Conservation (phyloP, 1,284 basidiomycete species). For the Moesziomyces parantarcticus region DNA sequence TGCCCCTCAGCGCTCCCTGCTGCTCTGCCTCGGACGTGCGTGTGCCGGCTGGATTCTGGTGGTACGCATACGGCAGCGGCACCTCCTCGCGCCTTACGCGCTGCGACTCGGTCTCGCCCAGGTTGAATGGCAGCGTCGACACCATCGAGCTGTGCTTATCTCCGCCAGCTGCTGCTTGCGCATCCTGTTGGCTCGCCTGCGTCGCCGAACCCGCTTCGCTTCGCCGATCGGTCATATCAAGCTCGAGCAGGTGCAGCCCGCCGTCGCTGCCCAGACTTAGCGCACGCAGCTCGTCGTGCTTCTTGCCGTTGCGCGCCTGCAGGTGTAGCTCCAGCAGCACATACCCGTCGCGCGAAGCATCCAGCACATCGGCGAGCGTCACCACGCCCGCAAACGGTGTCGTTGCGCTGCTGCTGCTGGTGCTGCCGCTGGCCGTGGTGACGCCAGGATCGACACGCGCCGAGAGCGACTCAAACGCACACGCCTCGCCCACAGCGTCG, state of each 20-base stretch:
- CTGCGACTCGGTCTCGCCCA: conserved; percentile 52
- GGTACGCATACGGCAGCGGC: conserved; percentile 55
- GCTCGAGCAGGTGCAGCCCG: conserved; percentile 12
- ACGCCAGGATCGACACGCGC: neutral
- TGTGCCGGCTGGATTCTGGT: too few species aligned
- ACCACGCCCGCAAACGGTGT: conserved; percentile 1
- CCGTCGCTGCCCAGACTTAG: neutral
- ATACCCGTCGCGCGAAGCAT: conserved; percentile 16
- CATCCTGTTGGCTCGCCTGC: conserved; percentile 4
- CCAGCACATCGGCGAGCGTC: conserved; percentile 24
- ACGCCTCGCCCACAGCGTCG: conserved; percentile 10
- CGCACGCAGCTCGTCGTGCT: conserved; percentile 35
- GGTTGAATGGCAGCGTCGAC: conserved; percentile 54
- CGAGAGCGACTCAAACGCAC: conserved; percentile 22
- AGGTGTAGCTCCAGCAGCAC: conserved; percentile 29
- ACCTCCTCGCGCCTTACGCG: conserved; percentile 51
- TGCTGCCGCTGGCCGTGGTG: neutral
- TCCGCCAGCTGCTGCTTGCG: neutral
- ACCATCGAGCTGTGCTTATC: conserved; percentile 42
- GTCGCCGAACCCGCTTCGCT: neutral
- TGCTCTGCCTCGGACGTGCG: neutral
- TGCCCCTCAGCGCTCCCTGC: conserved; percentile 29
- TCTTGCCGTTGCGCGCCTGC: conserved; percentile 40
- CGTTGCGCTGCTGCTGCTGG: neutral
- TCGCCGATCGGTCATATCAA: conserved; percentile 35